Conservation (phyloP, 2,329 filamentous ascomycete species). For the Trichoderma sp. region DNA sequence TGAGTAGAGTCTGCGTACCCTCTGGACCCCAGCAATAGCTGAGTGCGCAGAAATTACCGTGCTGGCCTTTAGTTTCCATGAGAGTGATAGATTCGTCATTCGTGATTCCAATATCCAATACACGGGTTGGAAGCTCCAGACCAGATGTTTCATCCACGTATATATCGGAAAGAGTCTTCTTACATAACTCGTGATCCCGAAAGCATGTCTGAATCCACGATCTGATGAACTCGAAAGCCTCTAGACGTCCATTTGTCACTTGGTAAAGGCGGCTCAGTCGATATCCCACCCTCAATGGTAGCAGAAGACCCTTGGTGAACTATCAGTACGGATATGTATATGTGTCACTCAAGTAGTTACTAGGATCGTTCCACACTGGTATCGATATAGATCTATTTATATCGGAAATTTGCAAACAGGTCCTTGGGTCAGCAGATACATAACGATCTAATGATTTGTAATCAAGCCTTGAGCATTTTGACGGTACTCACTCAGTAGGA, state of each 20-base stretch:
- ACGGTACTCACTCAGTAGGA: neutral
- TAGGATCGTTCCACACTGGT: neutral
- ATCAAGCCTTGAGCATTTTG: fast-evolving
- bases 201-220: neutral
- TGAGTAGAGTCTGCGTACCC: neutral
- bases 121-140: neutral
- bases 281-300: neutral
- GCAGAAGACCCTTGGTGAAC: neutral
- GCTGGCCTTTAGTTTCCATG: neutral
- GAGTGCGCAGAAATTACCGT: neutral
- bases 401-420: neutral
- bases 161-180: neutral
- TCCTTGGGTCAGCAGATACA: neutral
- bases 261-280: neutral
- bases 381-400: neutral
- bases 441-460: neutral
- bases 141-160: fast-evolving
- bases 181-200: neutral
- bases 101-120: neutral
- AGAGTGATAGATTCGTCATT: neutral
- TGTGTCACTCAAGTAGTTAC: neutral
- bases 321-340: neutral
- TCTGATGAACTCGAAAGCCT: neutral
- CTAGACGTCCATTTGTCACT: neutral
- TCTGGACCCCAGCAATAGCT: neutral